phyloP scores from a whole-genome alignment of 768 basidiomycete genomes.

The Boletus subcaerulescens region DNA sequence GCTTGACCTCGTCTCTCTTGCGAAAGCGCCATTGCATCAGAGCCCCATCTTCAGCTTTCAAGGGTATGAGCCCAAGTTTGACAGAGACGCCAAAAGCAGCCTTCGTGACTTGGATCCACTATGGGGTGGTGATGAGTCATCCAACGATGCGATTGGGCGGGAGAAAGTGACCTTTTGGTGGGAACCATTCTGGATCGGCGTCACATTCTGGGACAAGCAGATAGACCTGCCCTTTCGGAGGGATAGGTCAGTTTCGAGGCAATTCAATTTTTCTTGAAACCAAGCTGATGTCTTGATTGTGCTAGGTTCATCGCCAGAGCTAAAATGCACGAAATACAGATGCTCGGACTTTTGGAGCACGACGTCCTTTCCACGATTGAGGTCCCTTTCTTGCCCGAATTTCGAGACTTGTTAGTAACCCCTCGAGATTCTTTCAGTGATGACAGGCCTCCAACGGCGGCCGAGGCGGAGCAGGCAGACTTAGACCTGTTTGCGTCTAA shows the following conservation, averaged over 20 bases:
- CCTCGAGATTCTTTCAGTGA: conserved; percentile 34
- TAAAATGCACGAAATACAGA: conserved; percentile 97
- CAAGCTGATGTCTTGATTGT: conserved; percentile 1
- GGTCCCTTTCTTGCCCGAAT: conserved; percentile 70
- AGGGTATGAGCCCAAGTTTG: conserved; percentile 57
- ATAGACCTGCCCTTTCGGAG: conserved; percentile 79
- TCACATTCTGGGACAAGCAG: conserved; percentile 85
- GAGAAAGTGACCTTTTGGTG: conserved; percentile 73
- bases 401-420: conserved; percentile 29
- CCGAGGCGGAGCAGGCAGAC: conserved; percentile 73
- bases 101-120: conserved; percentile 61
- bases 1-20: conserved; percentile 82
- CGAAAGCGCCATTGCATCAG: conserved; percentile 89
- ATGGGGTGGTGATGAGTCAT: conserved; percentile 67
- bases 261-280: neutral
- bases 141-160: conserved; percentile 29
- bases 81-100: conserved; percentile 46
- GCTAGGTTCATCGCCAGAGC: conserved; percentile 85
- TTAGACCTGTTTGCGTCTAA: conserved; percentile 59
- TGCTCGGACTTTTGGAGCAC: conserved; percentile 88
- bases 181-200: conserved; percentile 85
- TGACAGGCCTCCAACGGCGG: conserved; percentile 40
- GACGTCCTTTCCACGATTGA: conserved; percentile 89
- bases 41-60: conserved; percentile 92
- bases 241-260: conserved; percentile 53